These are phyloP conservation scores for Somion occarium DNA, from an alignment of 1,284 basidiomycete species.

Conservation along the genomic window DNA sequence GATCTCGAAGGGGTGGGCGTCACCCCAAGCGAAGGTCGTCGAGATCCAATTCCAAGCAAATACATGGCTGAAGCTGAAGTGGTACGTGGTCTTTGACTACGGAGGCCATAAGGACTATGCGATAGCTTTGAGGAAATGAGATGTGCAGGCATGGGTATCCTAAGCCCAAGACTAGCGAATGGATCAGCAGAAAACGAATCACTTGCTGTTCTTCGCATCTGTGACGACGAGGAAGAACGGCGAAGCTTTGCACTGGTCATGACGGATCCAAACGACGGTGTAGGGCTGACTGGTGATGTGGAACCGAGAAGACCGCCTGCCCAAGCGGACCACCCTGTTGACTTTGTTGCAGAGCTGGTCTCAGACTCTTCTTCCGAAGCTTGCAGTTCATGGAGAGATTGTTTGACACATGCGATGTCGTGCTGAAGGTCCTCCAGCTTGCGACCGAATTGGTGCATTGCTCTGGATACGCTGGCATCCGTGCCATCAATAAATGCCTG, in stretches of 20 bases:
- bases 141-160: constrained; percentile 55
- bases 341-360: constrained; percentile 8
- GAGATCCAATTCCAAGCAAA: constrained; percentile 49
- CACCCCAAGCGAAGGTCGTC: constrained; percentile 28
- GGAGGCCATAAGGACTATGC: not conserved
- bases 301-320: constrained; percentile 39
- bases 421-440: constrained; percentile 78
- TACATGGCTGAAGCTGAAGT: constrained; percentile 50
- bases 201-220: constrained; percentile 11
- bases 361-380: constrained; percentile 15
- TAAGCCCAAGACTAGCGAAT: constrained; percentile 47
- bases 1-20: not conserved
- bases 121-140: not conserved
- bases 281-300: constrained; percentile 24
- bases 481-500: constrained; percentile 56
- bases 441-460: constrained; percentile 43
- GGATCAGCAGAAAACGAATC: constrained; percentile 29
- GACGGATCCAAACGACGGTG: constrained; percentile 48
- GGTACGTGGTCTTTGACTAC: constrained; percentile 35
- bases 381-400: constrained; percentile 42
- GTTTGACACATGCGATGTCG: constrained; percentile 69
- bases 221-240: constrained; percentile 40
- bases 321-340: constrained; percentile 54
- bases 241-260: constrained; percentile 58
- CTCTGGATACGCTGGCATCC: constrained; percentile 44